These are phyloP conservation scores for Aspergillus chevalieri DNA, from an alignment of 2,329 filamentous ascomycete genomes.

Conservation along the genomic window DNA sequence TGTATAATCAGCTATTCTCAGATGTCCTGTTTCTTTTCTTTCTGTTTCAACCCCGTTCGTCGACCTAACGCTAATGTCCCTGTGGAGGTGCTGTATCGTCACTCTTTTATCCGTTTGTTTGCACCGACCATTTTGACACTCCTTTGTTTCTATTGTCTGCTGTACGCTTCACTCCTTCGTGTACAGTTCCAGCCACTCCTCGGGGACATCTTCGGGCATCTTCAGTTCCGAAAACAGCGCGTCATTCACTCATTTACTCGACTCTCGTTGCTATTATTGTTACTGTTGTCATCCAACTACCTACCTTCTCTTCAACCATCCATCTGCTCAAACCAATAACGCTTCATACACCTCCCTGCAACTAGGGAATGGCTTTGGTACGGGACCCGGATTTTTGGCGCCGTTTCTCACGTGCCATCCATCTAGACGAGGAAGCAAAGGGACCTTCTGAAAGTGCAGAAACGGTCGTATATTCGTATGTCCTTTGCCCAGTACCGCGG, in stretches of 20 bases:
- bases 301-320: background rate
- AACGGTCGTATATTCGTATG: constrained; percentile 18
- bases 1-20: too few relatives aligned
- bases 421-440: constrained; percentile 47
- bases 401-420: constrained; percentile 54
- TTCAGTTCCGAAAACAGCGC: too few relatives aligned
- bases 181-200: background rate
- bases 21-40: too few relatives aligned
- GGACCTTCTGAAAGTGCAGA: constrained; percentile 13
- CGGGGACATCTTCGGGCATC: background rate
- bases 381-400: constrained; percentile 57
- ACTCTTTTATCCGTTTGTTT: too few relatives aligned
- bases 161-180: background rate
- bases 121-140: background rate
- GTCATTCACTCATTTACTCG: background rate
- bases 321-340: background rate
- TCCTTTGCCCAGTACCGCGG: too few relatives aligned
- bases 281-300: background rate
- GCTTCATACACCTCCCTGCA: background rate
- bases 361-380: constrained; percentile 41
- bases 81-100: too few relatives aligned
- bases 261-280: too few relatives aligned
- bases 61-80: too few relatives aligned
- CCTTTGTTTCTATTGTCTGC: background rate
- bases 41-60: too few relatives aligned